Evolutionary conservation across 2,329 filamentous ascomycete species (phyloP).

Genomic region (Sphaceloma murrayae): DNA sequence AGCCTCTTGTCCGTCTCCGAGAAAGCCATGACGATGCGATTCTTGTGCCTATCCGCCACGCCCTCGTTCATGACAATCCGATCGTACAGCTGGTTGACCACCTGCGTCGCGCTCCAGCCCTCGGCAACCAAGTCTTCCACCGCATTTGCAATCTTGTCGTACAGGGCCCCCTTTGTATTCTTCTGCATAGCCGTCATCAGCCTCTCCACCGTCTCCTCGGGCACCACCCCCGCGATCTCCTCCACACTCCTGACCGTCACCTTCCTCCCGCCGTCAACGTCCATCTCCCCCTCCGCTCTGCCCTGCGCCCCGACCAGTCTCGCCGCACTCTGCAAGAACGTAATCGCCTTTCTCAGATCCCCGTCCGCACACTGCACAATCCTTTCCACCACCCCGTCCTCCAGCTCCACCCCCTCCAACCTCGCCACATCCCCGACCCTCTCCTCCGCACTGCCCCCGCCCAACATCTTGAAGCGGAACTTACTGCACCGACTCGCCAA

Average conservation of each 20-base stretch:
- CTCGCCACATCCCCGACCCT: conserved; percentile 74
- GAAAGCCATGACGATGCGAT: conserved; percentile 78
- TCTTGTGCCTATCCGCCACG: conserved; percentile 77
- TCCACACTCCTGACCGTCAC: conserved; percentile 76
- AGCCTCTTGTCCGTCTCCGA: conserved; percentile 91
- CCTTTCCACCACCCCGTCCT: conserved; percentile 70
- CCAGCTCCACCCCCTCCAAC: conserved; percentile 65
- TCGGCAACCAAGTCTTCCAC: conserved; percentile 90
- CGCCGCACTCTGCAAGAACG: conserved; percentile 89
- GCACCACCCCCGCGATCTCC: conserved; percentile 94
- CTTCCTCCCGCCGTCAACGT: conserved; percentile 32
- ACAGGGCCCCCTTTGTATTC: conserved; percentile 50
- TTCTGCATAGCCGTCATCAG: conserved; percentile 71
- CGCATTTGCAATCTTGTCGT: conserved; percentile 63
- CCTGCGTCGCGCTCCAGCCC: conserved; percentile 90
- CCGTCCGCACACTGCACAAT: conserved; percentile 84
- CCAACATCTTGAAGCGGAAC: conserved; percentile 93
- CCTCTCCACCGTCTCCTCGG: conserved; percentile 58
- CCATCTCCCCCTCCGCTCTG: conserved; percentile 50
- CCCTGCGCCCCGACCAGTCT: conserved; percentile 66
- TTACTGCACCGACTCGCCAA: conserved; percentile 89
- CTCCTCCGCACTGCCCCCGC: conserved; percentile 71
- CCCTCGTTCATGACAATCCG: conserved; percentile 63
- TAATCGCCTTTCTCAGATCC: conserved; percentile 92
- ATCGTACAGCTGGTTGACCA: conserved; percentile 79